Percentiles rank a stretch among this genome's conserved stretches.
phyloP scores from a whole-genome alignment of 2,329 filamentous ascomycete species.

The Thermothelomyces thermophilus region DNA sequence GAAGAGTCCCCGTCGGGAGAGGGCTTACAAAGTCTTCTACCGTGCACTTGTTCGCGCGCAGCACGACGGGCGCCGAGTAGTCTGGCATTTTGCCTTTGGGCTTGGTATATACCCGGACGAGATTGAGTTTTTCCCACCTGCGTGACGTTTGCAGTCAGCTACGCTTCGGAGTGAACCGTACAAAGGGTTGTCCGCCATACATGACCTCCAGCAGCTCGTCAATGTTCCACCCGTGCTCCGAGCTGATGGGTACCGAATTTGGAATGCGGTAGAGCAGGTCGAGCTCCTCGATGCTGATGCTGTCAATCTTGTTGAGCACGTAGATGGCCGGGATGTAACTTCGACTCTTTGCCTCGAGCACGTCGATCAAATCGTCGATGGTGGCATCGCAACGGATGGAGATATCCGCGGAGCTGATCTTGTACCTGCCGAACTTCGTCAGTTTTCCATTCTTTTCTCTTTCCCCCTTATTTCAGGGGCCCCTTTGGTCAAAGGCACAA shows the following conservation, averaged over 20 bases:
- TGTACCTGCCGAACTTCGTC: slow-evolving; percentile 47
- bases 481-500: neutral
- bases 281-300: slow-evolving; percentile 95
- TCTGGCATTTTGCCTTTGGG: slow-evolving; percentile 93
- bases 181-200: slow-evolving; percentile 38
- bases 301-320: slow-evolving; percentile 97
- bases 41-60: slow-evolving; percentile 74
- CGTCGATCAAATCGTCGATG: slow-evolving; percentile 91
- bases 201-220: slow-evolving; percentile 95
- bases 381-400: slow-evolving; percentile 97
- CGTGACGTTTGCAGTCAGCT: neutral
- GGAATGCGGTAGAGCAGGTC: slow-evolving; percentile 95
- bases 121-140: slow-evolving; percentile 84
- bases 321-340: slow-evolving; percentile 99
- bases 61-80: slow-evolving; percentile 84
- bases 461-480: neutral
- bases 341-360: slow-evolving; percentile 88
- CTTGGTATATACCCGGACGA: slow-evolving; percentile 94
- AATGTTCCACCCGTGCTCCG: slow-evolving; percentile 95
- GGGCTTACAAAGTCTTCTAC: slow-evolving; percentile 91
- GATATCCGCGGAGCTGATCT: slow-evolving; percentile 93
- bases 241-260: slow-evolving; percentile 94
- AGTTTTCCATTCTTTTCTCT: neutral
- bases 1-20: neutral
- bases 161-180: neutral